Evolutionary conservation across 129 eudicot genomes (phyloP).

Genomic region (Ambrosia trifida): DNA sequence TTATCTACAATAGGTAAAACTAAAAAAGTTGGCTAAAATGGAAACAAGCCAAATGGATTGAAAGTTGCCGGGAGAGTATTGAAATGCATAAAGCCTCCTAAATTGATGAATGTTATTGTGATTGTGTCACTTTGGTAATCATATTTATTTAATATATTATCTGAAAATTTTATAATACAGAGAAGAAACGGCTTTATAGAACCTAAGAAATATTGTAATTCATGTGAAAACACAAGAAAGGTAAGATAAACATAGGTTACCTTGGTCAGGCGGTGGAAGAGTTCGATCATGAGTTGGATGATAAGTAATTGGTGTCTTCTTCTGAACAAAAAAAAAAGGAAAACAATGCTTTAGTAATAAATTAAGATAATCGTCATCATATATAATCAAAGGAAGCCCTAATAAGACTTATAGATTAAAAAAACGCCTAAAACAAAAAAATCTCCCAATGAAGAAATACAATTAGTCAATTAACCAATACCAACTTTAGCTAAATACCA

Average conservation of each 20-base stretch:
- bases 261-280: conserved; percentile 90
- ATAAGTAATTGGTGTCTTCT: conserved; percentile 70
- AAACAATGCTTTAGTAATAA: not conserved
- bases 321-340: conserved; percentile 37
- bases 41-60: not conserved
- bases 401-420: not conserved
- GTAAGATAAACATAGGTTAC: conserved; percentile 36
- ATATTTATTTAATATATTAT: not conserved
- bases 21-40: not conserved
- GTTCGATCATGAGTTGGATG: conserved; percentile 91
- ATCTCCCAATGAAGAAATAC: conserved; percentile 3
- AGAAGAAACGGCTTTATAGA: not conserved
- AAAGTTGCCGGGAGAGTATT: not conserved
- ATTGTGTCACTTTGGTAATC: not conserved
- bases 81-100: not conserved
- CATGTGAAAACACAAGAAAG: not conserved
- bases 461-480: not conserved
- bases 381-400: not conserved
- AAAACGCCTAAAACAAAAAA: not conserved
- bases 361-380: not conserved
- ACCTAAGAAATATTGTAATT: not conserved
- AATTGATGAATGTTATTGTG: not conserved
- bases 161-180: not conserved
- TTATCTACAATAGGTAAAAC: not conserved
- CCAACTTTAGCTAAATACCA: not conserved